Evolutionary conservation across 352 stramenopile species (phyloP).

Genomic region (Blastocystis sp.): DNA sequence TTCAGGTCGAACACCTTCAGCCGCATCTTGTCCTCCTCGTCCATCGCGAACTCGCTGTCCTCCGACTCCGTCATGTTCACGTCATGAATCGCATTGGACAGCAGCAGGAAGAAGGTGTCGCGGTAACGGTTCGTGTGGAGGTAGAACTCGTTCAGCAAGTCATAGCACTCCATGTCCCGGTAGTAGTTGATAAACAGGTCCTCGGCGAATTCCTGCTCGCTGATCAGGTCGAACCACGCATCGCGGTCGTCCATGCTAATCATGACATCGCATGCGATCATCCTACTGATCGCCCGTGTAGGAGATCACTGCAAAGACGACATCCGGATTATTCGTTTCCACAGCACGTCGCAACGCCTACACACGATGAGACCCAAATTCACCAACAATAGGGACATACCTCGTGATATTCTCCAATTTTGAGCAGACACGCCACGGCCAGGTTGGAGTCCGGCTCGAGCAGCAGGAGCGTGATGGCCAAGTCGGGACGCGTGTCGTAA

Average conservation of each 20-base stretch:
- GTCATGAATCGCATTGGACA: conserved; percentile 33
- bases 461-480: conserved; percentile 32
- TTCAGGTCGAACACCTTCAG: conserved; percentile 49
- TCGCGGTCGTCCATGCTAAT: conserved; percentile 45
- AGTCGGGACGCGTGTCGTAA: conserved; percentile 56
- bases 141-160: conserved; percentile 42
- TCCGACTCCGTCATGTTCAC: conserved; percentile 31
- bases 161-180: conserved; percentile 34
- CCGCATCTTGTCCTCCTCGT: conserved; percentile 37
- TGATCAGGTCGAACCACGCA: conserved; percentile 63
- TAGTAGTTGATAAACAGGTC: conserved; percentile 65
- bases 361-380: background rate
- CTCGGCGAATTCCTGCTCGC: conserved; percentile 15
- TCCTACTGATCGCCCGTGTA: conserved; percentile 50
- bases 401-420: conserved; percentile 53
- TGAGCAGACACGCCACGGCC: conserved; percentile 44
- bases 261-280: background rate
- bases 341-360: conserved; percentile 51
- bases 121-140: conserved; percentile 11
- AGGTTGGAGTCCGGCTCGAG: conserved; percentile 35
- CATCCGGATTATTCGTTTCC: conserved; percentile 23
- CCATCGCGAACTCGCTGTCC: conserved; percentile 15
- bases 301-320: conserved; percentile 49
- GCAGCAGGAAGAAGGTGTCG: conserved; percentile 31
- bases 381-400: background rate